Base-by-base conservation (phyloP, 2,329 filamentous ascomycete species). In the Fusarium coffeatum region DNA sequence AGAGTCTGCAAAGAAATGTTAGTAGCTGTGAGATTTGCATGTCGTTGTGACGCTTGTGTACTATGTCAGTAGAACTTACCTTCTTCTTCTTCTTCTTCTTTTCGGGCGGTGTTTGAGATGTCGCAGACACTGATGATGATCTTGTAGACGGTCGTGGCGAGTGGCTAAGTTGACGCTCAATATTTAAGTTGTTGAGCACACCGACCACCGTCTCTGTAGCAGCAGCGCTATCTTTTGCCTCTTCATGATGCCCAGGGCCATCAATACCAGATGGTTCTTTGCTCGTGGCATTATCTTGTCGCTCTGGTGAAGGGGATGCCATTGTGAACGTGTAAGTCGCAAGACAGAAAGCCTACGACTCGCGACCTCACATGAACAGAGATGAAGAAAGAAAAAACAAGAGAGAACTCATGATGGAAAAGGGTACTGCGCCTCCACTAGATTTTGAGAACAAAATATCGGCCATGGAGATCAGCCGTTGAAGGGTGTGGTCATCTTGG, bases 71-170 rank as follows among this genome's bases (percentile, higher is more conserved):
- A 18, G 6, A 12, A 46, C 55, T 46, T n/a, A 61, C 71, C 63
- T 64, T 69, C 25, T 69, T 59, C 59, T 58, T 69, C 25, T 69
- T 59, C 59, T 58, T 64, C 20, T 62, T 53, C 22, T 40, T 18
- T 22, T 43, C 23, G 9, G 47, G 42, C 5, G 55, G 42, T 20
- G 32, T 28, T 22, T 62, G 68, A 53, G 68, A 71, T 30, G 27
- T 28, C 15, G 40, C 42, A 12, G 59, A 68, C 5, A 34, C n/a
- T 48, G 68, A 56, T 20, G 68, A 71, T 16, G 68, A 62, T 11
- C 63, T 46, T 43, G 55, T 50, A 42, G 67, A 61, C 18, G 55
- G 56, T 6, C 56, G 56, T 15, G 55, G 59, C 13, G 68, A 68
- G 53, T 56, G 53, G 40, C 37, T 65, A 20, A 42, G 56, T 25